Evolutionary conservation across 441 rosid species (phyloP).

Genomic region (Gossypium lobatum): DNA sequence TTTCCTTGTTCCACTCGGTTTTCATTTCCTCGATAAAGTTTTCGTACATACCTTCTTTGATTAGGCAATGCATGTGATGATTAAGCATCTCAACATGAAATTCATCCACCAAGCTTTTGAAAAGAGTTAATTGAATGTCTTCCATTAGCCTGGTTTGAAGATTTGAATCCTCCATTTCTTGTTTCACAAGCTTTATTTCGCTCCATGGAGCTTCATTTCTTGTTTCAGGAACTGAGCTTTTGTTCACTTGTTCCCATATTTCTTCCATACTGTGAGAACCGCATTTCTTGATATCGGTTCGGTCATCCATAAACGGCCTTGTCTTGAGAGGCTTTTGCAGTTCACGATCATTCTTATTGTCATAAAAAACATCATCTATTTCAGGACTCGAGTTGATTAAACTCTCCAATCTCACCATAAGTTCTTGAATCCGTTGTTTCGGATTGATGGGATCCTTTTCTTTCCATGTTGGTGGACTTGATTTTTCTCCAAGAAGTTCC

Average conservation of each 20-base stretch:
- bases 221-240: conserved; percentile 18
- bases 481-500: conserved; percentile 25
- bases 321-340: conserved; percentile 8
- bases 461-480: conserved; percentile 18
- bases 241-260: conserved; percentile 35
- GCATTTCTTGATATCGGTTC: conserved; percentile 4
- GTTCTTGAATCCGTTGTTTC: conserved; percentile 35
- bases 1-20: conserved; percentile 21
- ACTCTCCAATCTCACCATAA: conserved; percentile 34
- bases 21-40: conserved; percentile 19
- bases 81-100: conserved; percentile 9
- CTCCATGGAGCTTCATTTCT: conserved; percentile 19
- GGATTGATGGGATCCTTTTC: conserved; percentile 25
- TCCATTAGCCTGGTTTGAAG: conserved; percentile 32
- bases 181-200: conserved; percentile 24
- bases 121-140: conserved; percentile 32
- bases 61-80: conserved; percentile 18
- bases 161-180: conserved; percentile 38
- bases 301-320: neutral
- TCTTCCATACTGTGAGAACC: conserved; percentile 26
- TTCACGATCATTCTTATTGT: conserved; percentile 8
- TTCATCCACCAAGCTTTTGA: conserved; percentile 29
- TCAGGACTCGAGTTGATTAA: conserved; percentile 32
- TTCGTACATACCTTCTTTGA: conserved; percentile 27
- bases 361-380: conserved; percentile 18